Conservation (phyloP, 2,329 filamentous ascomycete species). For the Sclerotiophoma versabilis region DNA sequence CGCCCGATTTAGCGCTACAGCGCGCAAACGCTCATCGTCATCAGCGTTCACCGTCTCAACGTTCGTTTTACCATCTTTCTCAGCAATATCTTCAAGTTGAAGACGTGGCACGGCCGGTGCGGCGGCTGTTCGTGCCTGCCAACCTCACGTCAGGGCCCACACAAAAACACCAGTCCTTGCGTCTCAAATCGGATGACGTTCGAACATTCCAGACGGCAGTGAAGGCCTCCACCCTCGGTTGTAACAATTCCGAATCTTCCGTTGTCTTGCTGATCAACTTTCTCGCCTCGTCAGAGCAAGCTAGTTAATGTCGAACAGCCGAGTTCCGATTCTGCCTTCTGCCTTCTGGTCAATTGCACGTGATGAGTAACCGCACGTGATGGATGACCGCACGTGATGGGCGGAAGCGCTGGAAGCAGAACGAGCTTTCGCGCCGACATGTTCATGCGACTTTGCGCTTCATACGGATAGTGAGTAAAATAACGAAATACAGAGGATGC, state of each 20-base stretch:
- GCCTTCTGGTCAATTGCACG: background rate
- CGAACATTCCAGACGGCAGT: slow-evolving; percentile 15
- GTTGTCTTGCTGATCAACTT: background rate
- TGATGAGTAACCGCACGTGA: background rate
- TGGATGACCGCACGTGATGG: background rate
- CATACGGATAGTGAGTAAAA: no score
- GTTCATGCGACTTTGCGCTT: background rate
- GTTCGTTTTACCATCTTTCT: background rate
- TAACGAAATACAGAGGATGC: no score
- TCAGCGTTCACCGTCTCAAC: background rate
- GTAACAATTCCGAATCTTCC: slow-evolving; percentile 9
- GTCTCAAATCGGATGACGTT: slow-evolving; percentile 12
- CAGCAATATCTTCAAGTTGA: background rate
- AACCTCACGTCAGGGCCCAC: slow-evolving; percentile 9
- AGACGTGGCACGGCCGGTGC: background rate
- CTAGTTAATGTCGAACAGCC: slow-evolving; percentile 3
- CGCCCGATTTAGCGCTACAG: background rate
- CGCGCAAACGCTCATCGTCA: background rate
- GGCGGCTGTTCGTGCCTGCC: slow-evolving; percentile 1
- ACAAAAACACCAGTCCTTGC: slow-evolving; percentile 5
- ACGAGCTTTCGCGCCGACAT: background rate
- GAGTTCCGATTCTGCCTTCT: slow-evolving; percentile 12
- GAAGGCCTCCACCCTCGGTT: background rate
- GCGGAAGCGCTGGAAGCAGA: background rate
- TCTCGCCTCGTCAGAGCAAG: background rate